Base-by-base conservation (phyloP, 2,329 filamentous ascomycete species). In the Sporothrix euskadiensis region DNA sequence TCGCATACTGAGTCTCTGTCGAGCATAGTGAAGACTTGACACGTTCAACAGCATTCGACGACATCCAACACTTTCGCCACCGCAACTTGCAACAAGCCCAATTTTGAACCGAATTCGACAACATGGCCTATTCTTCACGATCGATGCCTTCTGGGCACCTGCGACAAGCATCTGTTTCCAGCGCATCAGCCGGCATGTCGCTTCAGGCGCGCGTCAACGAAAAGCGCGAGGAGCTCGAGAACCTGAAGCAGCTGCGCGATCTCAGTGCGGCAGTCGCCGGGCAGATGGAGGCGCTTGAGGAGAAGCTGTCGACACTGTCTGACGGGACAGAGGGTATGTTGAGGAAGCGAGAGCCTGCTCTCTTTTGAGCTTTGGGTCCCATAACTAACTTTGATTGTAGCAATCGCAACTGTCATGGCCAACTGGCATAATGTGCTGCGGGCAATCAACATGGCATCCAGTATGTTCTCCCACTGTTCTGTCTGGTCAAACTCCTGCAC, bases 401-500 rank as follows among this genome's bases (percentile, higher is more conserved):
- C 92, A 74, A 93, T 97, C 78, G 93, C 93, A 54, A 88, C 91
- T n/a, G 93, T 97, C 30, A 85, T 97, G 80, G 88, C 91, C 71
- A 97, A 96, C 81, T 97, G 93, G 93, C 91, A 94, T 81, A 94
- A 93, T 78, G 93, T 97, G 76, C 86, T 97, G 74, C 87, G 91
- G 76, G 92, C 92, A 57, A 94, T 97, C 79, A 92, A 92, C 79
- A 94, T 96, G 92, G 93, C 93, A 75, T 94, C 92, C 74, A 87
- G 92, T 94, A 86, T 79, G 89, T 83, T 19, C 6, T 30, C 16
- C 10, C 7, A 52, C 12, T 35, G 9, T 16, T 30, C 35, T 4
- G 32, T 14, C 4, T 49, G 52, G 22, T n/a, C 22, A 22, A 35
- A 30, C 2, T 4, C 44, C 7, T 26, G 32, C n/a, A 19, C 5